A percentile compares a stretch with the other conserved stretches of the same genome.
Evolutionary conservation across 1,284 basidiomycete species (phyloP).

Genomic region (Melampsora americana): DNA sequence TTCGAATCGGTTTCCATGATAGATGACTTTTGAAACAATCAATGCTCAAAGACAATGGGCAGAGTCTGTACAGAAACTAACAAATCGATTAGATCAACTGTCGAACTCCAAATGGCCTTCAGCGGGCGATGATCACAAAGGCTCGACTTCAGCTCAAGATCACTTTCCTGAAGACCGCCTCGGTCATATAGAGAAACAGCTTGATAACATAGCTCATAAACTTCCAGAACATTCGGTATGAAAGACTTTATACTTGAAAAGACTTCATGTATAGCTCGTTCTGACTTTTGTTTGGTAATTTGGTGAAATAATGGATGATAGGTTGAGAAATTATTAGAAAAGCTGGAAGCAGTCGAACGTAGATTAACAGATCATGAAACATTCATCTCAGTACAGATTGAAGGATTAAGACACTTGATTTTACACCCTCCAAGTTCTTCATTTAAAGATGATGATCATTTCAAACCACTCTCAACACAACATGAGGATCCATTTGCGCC

Average conservation of each 20-base stretch:
- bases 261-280: too few species aligned
- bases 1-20: neutral
- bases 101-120: neutral
- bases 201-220: slow-evolving; percentile 26
- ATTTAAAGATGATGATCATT: slow-evolving; percentile 18
- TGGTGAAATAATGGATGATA: neutral
- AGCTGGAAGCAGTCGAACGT: slow-evolving; percentile 24
- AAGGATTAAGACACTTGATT: slow-evolving; percentile 35
- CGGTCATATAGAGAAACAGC: slow-evolving; percentile 14
- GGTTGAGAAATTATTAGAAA: slow-evolving; percentile 17
- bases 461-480: slow-evolving; percentile 34
- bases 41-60: slow-evolving; percentile 37
- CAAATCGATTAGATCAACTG: slow-evolving; percentile 20
- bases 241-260: too few species aligned
- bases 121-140: neutral
- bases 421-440: slow-evolving; percentile 13
- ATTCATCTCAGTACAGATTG: slow-evolving; percentile 37
- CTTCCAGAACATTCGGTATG: neutral
- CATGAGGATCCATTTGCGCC: slow-evolving; percentile 20
- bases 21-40: slow-evolving; percentile 31
- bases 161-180: neutral
- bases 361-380: slow-evolving; percentile 30
- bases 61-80: slow-evolving; percentile 21
- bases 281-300: too few species aligned
- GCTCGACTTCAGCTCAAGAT: neutral